Percentiles rank a stretch among this genome's conserved stretches.
These are phyloP conservation scores for Tylopilus felleus DNA, from an alignment of 768 basidiomycete genomes.

Conservation along the genomic window DNA sequence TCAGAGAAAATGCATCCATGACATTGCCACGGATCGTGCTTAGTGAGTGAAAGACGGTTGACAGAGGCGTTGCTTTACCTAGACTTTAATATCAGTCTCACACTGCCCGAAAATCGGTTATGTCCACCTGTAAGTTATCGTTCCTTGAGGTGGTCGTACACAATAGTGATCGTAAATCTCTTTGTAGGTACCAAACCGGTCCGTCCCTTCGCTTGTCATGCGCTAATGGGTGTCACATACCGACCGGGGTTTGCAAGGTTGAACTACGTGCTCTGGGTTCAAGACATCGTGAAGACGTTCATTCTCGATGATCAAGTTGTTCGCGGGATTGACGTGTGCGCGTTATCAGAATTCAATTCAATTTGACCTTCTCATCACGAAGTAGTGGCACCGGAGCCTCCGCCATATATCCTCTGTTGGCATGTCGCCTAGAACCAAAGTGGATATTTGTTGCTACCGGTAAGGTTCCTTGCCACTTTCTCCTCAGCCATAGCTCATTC, in stretches of 20 bases:
- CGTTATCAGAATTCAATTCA: background rate
- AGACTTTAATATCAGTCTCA: constrained; percentile 65
- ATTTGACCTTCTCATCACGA: background rate
- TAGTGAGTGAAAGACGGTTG: constrained; percentile 50
- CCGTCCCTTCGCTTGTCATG: background rate
- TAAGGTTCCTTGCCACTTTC: constrained; percentile 19
- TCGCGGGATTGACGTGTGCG: constrained; percentile 73
- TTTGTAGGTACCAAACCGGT: constrained; percentile 71
- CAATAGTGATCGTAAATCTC: background rate
- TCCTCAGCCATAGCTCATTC: background rate
- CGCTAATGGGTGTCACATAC: background rate
- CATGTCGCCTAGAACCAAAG: constrained; percentile 45
- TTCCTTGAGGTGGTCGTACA: background rate
- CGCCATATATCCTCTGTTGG: constrained; percentile 83
- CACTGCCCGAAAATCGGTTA: constrained; percentile 66
- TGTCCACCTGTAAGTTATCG: constrained; percentile 74
- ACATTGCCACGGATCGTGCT: background rate
- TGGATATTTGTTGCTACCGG: constrained; percentile 75
- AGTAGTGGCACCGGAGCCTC: constrained; percentile 86
- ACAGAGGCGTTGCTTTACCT: constrained; percentile 74
- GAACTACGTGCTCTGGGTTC: constrained; percentile 85
- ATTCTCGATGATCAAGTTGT: constrained; percentile 26
- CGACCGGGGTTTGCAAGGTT: constrained; percentile 42
- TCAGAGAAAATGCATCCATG: constrained; percentile 23
- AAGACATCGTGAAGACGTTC: constrained; percentile 55